A percentile compares a stretch with the other conserved stretches of the same genome.
These are phyloP conservation scores for Oemleria cerasiformis DNA, from an alignment of 306 rosid species.

Conservation along the genomic window DNA sequence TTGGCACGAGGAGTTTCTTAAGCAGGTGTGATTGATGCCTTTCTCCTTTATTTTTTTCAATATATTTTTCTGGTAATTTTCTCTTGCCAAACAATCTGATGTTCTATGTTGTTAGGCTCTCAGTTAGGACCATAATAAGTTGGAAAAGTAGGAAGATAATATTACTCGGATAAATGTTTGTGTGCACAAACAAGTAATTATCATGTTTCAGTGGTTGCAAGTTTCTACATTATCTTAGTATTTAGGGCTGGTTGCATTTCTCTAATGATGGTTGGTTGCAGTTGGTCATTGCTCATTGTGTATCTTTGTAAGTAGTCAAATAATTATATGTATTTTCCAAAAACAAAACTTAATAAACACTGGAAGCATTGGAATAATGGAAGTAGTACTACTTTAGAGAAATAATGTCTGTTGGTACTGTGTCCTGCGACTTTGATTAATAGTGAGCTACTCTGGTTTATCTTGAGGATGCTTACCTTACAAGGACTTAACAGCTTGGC, in stretches of 20 bases:
- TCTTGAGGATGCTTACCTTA: background rate
- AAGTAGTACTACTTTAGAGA: background rate
- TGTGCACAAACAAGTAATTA: background rate
- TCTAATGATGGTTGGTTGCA: background rate
- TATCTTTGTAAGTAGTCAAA: background rate
- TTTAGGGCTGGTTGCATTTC: background rate
- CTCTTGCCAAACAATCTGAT: background rate
- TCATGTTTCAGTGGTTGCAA: background rate
- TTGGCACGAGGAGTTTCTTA: slow-evolving; percentile 98
- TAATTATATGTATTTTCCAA: background rate
- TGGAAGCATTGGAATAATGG: background rate
- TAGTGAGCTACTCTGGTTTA: background rate
- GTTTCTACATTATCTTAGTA: background rate
- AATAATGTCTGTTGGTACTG: background rate
- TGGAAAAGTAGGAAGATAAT: background rate
- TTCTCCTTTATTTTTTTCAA: background rate
- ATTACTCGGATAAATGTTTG: background rate
- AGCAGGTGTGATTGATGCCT: slow-evolving; percentile 50
- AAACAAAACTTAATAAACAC: background rate
- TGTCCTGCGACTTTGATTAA: background rate
- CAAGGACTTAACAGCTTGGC: background rate
- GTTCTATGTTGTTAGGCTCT: background rate
- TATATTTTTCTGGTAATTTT: background rate
- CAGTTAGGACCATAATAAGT: background rate
- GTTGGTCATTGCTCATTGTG: background rate